Evolutionary conservation across 805 yeast genomes (phyloP), one percentile per base, ranked within the genome.

Genomic region (Ogataea zsoltii): DNA sequence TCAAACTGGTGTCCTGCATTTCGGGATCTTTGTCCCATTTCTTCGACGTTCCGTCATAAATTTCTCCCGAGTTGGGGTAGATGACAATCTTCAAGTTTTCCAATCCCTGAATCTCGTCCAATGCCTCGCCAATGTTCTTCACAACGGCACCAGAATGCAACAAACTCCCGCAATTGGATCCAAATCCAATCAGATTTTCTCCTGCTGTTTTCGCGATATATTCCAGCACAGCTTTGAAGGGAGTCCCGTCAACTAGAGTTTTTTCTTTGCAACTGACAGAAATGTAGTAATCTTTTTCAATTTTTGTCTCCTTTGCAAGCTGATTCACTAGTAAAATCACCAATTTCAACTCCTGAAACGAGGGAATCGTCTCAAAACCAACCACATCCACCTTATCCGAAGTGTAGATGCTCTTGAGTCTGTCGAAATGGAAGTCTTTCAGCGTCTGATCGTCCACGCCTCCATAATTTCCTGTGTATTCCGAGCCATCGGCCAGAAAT

Each of bases 61-160:
- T 61, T 57, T 83, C 89, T 2, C 94, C 94, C 36, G 87, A 79
- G 63, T 88, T 88, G 9, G 96, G 95, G 60, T 86, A 87, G 2
- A 80, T 73, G 3, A 83, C 60, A 23, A 83, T 56, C 3, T 80
- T 78, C 26, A 69, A 35, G 2, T 51, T 38, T 6, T 37, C 31
- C 11, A 51, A 38, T 21, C 55, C 51, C 35, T 33, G 40, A 38
- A 36, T 48, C 28, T 41, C 36, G 17, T 39, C 36, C 19, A 55
- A 36, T 18, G 38, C 56, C 31, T 6, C 41, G 34, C 49, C 50
- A 21, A 63, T 40, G 15, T 57, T 64, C 15, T 52, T 44, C 16
- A 83, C 57, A 43, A 81, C 74, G 1, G 55, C 58, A 0, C 65
- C 49, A 1, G 83, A 75, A 14, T 58, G 54, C 11, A 63, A 56